Evolutionary conservation across 495 filamentous ascomycete species (phyloP).

Genomic region (Penicillium maclennaniae): DNA sequence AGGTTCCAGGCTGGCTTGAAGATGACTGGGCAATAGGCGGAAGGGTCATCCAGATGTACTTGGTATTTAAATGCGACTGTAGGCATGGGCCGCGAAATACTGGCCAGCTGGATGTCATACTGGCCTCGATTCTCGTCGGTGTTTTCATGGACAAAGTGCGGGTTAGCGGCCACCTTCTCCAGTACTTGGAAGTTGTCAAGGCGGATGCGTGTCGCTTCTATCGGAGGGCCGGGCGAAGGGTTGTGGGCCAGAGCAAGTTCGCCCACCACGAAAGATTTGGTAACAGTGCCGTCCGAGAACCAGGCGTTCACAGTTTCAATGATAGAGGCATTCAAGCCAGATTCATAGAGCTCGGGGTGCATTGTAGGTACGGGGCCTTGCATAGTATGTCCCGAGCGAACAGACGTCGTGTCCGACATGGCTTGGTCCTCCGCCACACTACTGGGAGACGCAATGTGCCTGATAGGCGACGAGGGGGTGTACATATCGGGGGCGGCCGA

Average conservation of each 20-base stretch:
- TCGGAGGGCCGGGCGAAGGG: conserved; percentile 45
- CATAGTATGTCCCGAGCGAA: conserved; percentile 81
- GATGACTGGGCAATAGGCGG: conserved; percentile 70
- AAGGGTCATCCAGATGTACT: conserved; percentile 69
- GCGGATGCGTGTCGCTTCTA: conserved; percentile 61
- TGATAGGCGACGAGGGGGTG: conserved; percentile 36
- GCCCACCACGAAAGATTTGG: conserved; percentile 72
- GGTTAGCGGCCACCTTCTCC: conserved; percentile 93
- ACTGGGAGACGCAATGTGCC: conserved; percentile 43
- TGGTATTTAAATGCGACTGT: conserved; percentile 92
- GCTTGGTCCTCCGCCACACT: conserved; percentile 51
- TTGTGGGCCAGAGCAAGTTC: conserved; percentile 91
- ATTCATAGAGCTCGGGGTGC: conserved; percentile 78
- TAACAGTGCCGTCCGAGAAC: conserved; percentile 70
- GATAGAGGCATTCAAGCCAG: conserved; percentile 84
- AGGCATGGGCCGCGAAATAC: conserved; percentile 60
- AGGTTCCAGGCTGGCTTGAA: conserved; percentile 80
- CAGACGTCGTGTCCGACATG: conserved; percentile 85
- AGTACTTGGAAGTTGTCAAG: conserved; percentile 89
- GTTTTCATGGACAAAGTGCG: conserved; percentile 71
- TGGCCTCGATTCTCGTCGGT: conserved; percentile 67
- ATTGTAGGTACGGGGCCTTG: conserved; percentile 57
- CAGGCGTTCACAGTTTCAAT: conserved; percentile 86
- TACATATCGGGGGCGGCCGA: conserved; percentile 14
- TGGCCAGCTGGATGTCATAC: conserved; percentile 69